Evolutionary conservation across 768 basidiomycete species (phyloP).

Genomic region (Lyophyllum decastes): DNA sequence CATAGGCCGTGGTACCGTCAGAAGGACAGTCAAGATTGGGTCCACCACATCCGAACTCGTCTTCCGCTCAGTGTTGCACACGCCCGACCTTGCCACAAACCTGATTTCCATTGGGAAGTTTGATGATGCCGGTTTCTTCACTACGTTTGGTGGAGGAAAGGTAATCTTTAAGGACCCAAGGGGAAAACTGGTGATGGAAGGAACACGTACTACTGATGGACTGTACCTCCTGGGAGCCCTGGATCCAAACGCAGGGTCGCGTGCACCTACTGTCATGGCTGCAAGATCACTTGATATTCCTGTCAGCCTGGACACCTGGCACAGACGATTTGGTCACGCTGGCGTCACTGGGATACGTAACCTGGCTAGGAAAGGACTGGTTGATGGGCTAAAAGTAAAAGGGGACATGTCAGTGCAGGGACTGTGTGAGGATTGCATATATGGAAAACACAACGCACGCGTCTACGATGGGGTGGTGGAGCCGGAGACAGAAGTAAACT

Average conservation of each 20-base stretch:
- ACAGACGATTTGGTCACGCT: not conserved
- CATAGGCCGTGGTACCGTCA: not conserved
- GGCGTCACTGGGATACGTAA: not conserved
- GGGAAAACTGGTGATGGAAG: not conserved
- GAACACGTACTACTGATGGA: no score
- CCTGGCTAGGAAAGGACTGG: not conserved
- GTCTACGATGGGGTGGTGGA: not conserved
- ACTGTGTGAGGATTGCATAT: not conserved
- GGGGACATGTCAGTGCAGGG: no score
- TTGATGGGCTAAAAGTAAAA: not conserved
- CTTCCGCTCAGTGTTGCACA: not conserved
- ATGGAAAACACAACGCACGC: not conserved
- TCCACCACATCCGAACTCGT: not conserved
- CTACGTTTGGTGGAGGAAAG: not conserved
- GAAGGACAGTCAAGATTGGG: not conserved
- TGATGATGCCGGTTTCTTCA: not conserved
- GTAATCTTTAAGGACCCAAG: not conserved
- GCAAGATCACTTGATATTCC: not conserved
- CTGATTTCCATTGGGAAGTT: conserved; percentile 1
- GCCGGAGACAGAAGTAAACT: not conserved
- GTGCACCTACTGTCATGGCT: not conserved
- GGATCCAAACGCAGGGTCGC: no score
- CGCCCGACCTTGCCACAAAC: not conserved
- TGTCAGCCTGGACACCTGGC: not conserved
- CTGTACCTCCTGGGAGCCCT: no score